A percentile compares a stretch with the other conserved stretches of the same genome.
phyloP scores from a whole-genome alignment of 2,329 filamentous ascomycete genomes.

The Colletotrichum salicis region DNA sequence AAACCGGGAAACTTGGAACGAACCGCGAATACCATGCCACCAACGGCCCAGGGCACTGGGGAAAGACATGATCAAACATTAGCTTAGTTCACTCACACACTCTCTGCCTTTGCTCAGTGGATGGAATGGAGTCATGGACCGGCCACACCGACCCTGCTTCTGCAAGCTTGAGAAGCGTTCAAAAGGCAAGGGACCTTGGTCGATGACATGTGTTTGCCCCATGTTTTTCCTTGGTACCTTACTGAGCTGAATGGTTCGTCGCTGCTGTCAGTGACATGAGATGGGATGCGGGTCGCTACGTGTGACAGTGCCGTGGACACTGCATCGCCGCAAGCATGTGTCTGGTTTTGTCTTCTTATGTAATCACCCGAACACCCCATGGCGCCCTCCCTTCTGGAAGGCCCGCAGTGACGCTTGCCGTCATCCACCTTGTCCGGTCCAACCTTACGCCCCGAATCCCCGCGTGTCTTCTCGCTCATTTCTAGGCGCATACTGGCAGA shows the following conservation, averaged over 20 bases:
- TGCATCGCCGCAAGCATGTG: neutral
- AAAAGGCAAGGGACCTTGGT: constrained; percentile 14
- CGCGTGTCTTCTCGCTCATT: neutral
- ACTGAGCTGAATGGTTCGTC: too few relatives aligned
- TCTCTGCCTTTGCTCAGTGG: neutral
- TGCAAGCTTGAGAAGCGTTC: neutral
- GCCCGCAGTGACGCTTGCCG: constrained; percentile 26
- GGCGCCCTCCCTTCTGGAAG: constrained; percentile 2
- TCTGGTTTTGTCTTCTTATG: neutral
- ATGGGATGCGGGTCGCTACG: neutral
- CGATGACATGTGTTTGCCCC: constrained; percentile 34
- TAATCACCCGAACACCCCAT: neutral
- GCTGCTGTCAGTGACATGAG: too few relatives aligned
- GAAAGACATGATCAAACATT: neutral
- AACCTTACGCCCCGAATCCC: constrained; percentile 8
- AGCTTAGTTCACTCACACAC: neutral
- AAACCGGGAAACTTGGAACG: constrained; percentile 24
- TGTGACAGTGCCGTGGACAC: neutral
- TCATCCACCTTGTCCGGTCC: constrained; percentile 11
- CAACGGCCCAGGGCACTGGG: neutral
- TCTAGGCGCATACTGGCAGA: neutral
- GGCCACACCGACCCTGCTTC: constrained; percentile 14
- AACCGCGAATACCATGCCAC: constrained; percentile 7
- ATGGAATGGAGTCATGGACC: neutral
- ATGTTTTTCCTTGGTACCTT: neutral